phyloP scores from a whole-genome alignment of 176 grass and related monocot genomes.

The Luzula sylvatica region DNA sequence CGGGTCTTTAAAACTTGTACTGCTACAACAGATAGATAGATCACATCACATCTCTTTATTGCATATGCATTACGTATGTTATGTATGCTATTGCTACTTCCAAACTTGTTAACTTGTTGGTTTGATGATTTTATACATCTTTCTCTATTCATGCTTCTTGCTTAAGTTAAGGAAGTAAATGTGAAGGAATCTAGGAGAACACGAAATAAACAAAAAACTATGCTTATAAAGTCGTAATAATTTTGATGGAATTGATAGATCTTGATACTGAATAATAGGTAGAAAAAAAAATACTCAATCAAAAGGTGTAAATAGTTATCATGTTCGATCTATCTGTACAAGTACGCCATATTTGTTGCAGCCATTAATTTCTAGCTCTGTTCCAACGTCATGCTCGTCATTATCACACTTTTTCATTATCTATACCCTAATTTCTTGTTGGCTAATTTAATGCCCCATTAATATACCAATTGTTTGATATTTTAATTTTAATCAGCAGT shows the following conservation, averaged over 20 bases:
- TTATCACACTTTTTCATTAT: slow-evolving; percentile 9
- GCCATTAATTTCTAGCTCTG: slow-evolving; percentile 12
- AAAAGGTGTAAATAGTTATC: background rate
- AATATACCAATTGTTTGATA: background rate
- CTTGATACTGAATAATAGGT: background rate
- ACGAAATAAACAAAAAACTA: too few species aligned
- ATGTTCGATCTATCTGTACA: slow-evolving; percentile 14
- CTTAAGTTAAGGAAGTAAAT: too few species aligned
- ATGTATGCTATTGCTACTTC: too few species aligned
- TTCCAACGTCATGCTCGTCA: slow-evolving; percentile 13
- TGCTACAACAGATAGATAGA: slow-evolving; percentile 2
- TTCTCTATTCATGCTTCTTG: too few species aligned
- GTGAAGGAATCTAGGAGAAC: too few species aligned
- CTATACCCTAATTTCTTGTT: slow-evolving; percentile 5
- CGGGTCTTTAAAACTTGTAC: slow-evolving; percentile 1
- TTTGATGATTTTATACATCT: too few species aligned
- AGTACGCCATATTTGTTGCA: slow-evolving; percentile 10
- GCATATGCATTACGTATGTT: too few species aligned
- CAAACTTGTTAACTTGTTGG: too few species aligned
- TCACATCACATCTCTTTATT: too few species aligned
- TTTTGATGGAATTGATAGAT: background rate
- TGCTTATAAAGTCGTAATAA: background rate
- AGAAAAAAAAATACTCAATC: background rate
- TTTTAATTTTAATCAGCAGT: too few species aligned
- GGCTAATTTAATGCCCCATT: slow-evolving; percentile 13